phyloP scores from a whole-genome alignment of 2,329 filamentous ascomycete species.

The Biscogniauxia mediterranea region DNA sequence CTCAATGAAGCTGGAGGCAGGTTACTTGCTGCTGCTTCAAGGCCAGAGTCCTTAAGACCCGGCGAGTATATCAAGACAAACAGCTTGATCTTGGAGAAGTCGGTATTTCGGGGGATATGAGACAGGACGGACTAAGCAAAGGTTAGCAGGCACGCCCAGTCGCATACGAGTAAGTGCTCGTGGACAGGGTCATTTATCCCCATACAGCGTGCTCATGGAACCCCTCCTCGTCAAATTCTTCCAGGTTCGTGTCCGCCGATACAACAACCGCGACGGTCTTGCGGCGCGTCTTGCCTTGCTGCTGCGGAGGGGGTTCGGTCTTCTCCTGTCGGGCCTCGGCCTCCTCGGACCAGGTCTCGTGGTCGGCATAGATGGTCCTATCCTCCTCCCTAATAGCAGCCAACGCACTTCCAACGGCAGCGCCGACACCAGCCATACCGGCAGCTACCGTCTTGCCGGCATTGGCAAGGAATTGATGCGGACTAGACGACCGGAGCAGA shows the following conservation, averaged over 20 bases:
- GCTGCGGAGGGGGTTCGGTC: constrained; percentile 33
- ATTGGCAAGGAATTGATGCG: constrained; percentile 82
- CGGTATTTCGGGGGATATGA: constrained; percentile 75
- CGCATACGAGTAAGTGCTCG: neutral
- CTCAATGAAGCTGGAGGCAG: constrained; percentile 62
- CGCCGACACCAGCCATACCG: constrained; percentile 78
- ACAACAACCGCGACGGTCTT: constrained; percentile 88
- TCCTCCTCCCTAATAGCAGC: constrained; percentile 83
- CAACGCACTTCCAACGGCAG: constrained; percentile 77
- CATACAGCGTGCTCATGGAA: constrained; percentile 80
- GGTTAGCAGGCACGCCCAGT: constrained; percentile 10
- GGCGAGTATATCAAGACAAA: constrained; percentile 91
- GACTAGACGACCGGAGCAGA: constrained; percentile 77
- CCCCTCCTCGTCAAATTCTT: constrained; percentile 57
- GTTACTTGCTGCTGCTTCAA: constrained; percentile 52
- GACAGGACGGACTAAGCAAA: constrained; percentile 75
- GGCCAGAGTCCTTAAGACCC: constrained; percentile 64
- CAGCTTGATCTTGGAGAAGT: constrained; percentile 71
- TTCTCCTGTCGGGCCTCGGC: constrained; percentile 64
- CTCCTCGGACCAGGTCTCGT: constrained; percentile 91
- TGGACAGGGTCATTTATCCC: constrained; percentile 16
- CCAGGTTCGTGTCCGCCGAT: constrained; percentile 68
- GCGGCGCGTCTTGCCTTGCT: constrained; percentile 46
- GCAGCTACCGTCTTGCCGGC: constrained; percentile 80
- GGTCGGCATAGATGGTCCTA: constrained; percentile 75